Evolutionary conservation across 768 basidiomycete species (phyloP).

Genomic region (Leucocoprinus birnbaumii): DNA sequence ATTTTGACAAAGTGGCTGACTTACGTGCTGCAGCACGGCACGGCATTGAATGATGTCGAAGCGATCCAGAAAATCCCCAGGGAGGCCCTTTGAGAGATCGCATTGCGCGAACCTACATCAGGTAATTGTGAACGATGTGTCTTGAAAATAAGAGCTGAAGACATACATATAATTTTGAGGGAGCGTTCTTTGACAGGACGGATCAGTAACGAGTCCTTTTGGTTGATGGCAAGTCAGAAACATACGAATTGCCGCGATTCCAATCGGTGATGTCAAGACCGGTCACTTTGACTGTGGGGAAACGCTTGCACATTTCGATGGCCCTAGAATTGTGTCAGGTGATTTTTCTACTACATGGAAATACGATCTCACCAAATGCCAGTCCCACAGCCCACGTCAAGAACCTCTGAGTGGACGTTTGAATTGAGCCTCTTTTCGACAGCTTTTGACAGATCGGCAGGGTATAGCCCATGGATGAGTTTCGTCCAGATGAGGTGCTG

Average conservation of each 20-base stretch:
- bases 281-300: not conserved
- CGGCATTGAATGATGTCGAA: conserved; percentile 3
- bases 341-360: no score
- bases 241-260: not conserved
- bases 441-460: not conserved
- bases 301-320: not conserved
- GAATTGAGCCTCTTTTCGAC: not conserved
- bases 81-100: not conserved
- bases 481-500: not conserved
- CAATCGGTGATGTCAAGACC: conserved; percentile 1
- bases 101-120: not conserved
- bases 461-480: not conserved
- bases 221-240: not conserved
- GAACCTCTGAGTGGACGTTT: not conserved
- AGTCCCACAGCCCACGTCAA: conserved; percentile 1
- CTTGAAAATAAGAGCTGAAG: not conserved
- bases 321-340: no score
- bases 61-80: not conserved
- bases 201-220: no score
- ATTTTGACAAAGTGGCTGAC: not conserved
- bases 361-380: not conserved
- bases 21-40: not conserved
- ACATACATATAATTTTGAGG: not conserved
- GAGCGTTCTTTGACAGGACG: not conserved
- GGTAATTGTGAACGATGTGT: no score